Evolutionary conservation across 192 early-diverging fungal species (phyloP).

Genomic region (Irineochytrium annulatum): DNA sequence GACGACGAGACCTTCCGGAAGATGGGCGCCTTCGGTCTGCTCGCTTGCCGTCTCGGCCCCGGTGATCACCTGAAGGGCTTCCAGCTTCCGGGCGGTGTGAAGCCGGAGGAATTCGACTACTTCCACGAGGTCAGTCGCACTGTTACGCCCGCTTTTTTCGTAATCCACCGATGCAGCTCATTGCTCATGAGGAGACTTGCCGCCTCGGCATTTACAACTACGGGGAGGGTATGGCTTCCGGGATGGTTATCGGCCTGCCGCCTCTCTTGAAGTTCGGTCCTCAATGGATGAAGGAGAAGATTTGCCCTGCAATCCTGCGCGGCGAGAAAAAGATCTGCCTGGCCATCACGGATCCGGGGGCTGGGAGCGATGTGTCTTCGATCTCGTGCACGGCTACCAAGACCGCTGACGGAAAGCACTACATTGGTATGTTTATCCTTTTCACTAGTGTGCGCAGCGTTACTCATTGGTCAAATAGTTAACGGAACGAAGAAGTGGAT

Average conservation of each 20-base stretch:
- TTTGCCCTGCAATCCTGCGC: slow-evolving; percentile 36
- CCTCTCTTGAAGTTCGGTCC: slow-evolving; percentile 45
- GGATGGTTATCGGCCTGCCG: slow-evolving; percentile 45
- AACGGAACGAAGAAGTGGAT: slow-evolving; percentile 61
- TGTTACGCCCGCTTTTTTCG: background rate
- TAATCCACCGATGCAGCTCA: slow-evolving; percentile 11
- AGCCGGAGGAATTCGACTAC: slow-evolving; percentile 49
- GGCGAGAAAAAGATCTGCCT: slow-evolving; percentile 51
- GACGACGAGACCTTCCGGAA: slow-evolving; percentile 31
- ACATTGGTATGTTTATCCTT: slow-evolving; percentile 47
- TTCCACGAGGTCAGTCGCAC: no score
- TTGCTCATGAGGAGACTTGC: slow-evolving; percentile 39
- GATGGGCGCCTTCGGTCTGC: slow-evolving; percentile 35
- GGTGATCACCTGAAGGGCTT: slow-evolving; percentile 42
- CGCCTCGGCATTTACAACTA: slow-evolving; percentile 32
- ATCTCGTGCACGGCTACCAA: slow-evolving; percentile 42
- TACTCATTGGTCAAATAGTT: slow-evolving; percentile 52
- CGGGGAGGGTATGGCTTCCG: slow-evolving; percentile 21
- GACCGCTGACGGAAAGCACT: slow-evolving; percentile 40
- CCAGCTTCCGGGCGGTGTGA: slow-evolving; percentile 38
- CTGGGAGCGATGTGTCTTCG: slow-evolving; percentile 26
- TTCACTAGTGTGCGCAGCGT: slow-evolving; percentile 39
- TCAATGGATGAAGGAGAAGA: slow-evolving; percentile 37
- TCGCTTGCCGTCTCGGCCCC: slow-evolving; percentile 42
- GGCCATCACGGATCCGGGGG: slow-evolving; percentile 46